Conservation (phyloP, 2,329 filamentous ascomycete genomes). For the Cladosporium sp. region DNA sequence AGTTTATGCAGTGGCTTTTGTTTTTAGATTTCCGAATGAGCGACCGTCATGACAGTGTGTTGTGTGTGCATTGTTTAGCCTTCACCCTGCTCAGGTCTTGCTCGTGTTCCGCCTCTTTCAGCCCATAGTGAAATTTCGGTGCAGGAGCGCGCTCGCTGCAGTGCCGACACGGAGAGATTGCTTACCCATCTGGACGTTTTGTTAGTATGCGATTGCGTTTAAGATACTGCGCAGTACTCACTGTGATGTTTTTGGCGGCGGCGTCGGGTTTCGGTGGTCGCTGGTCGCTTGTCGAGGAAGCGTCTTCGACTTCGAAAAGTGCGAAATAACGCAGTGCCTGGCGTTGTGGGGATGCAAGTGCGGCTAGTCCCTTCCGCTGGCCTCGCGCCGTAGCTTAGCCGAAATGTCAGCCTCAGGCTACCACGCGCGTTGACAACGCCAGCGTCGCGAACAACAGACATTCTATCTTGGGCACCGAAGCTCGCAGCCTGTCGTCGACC, state of each 20-base stretch:
- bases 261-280: constrained; percentile 7
- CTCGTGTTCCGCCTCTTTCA: constrained; percentile 23
- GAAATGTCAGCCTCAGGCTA: constrained; percentile 4
- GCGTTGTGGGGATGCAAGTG: constrained; percentile 12
- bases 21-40: not conserved
- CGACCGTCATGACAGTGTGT: constrained; percentile 4
- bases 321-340: constrained; percentile 9
- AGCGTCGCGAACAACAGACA: no score
- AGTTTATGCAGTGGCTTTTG: constrained; percentile 11
- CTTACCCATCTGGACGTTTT: constrained; percentile 56
- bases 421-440: not conserved
- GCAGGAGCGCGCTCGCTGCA: constrained; percentile 13
- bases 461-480: constrained; percentile 28
- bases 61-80: not conserved
- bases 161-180: constrained; percentile 18
- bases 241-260: constrained; percentile 18
- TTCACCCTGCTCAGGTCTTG: constrained; percentile 9
- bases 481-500: not conserved
- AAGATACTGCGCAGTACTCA: constrained; percentile 16
- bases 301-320: constrained; percentile 5
- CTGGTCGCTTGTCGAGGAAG: constrained; percentile 15
- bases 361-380: not conserved
- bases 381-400: not conserved
- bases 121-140: constrained; percentile 17
- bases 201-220: constrained; percentile 22